These are phyloP conservation scores for Trichoderma lentiforme DNA, from an alignment of 2,329 filamentous ascomycete genomes.

Conservation along the genomic window DNA sequence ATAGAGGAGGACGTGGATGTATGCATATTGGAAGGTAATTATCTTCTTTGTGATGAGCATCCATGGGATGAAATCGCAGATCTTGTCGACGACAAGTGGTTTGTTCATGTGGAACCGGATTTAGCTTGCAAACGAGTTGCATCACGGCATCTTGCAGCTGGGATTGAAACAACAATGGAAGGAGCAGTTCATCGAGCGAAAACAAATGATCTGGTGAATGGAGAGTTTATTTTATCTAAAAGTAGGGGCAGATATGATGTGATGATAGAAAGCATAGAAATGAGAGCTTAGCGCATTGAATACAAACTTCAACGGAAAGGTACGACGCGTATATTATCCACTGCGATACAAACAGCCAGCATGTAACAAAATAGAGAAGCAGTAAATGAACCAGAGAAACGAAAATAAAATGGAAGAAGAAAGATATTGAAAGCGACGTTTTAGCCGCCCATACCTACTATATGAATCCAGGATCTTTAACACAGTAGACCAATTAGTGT, in stretches of 20 bases:
- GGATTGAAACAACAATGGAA: conserved; percentile 52
- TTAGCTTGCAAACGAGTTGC: conserved; percentile 38
- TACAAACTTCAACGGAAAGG: neutral
- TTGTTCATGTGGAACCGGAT: conserved; percentile 37
- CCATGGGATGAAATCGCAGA: conserved; percentile 34
- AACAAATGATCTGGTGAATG: conserved; percentile 83
- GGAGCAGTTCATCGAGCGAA: conserved; percentile 66
- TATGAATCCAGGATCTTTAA: neutral
- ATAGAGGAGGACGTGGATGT: conserved; percentile 57
- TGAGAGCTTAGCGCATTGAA: neutral
- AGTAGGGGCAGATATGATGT: conserved; percentile 28
- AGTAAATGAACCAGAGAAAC: neutral
- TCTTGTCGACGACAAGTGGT: conserved; percentile 40
- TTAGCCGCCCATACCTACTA: neutral
- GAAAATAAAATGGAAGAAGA: neutral
- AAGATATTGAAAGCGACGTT: neutral
- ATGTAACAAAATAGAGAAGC: neutral
- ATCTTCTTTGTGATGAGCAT: conserved; percentile 30
- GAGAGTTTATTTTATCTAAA: conserved; percentile 61
- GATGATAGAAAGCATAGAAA: conserved; percentile 28
- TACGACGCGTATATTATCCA: neutral
- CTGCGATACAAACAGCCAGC: neutral
- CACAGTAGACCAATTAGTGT: too few species aligned
- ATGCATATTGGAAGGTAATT: conserved; percentile 71
- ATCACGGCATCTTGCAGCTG: conserved; percentile 36